Base-by-base conservation (phyloP, 2,329 filamentous ascomycete species). In the Neurospora sp. region DNA sequence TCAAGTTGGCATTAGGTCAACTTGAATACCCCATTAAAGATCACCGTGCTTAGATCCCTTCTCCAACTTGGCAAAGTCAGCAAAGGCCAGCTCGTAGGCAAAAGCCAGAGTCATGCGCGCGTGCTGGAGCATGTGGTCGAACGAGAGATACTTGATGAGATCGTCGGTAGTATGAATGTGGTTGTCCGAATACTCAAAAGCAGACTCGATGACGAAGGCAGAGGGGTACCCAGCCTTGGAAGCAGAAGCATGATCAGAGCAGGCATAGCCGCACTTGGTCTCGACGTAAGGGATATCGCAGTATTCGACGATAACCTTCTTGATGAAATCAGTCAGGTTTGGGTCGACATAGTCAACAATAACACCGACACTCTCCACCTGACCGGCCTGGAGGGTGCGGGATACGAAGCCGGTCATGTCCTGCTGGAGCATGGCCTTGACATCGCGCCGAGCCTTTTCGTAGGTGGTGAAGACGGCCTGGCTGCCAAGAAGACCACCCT, bases 351-450 rank as follows among this genome's bases (percentile, higher is more conserved):
- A 97, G 80, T 98, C 95, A 4, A 92, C 93, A 76, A 98, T 97
- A 68, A 98, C 92, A 62, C 95, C 95, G 2, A 98, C 92, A 66
- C 89, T 91, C 84, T 97, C 95, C 5, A 89, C 86, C 80, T 92
- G 85, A 71, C 93, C 93, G 3, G 92, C 90, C 74, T 96, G 91
- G 23, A 96, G 82, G 0, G 93, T 97, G 76, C 90, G 90, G 78
- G 94, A 89, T 5, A 93, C 87, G 78, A 91, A 97, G 19, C 95
- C 95, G 1, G 93, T 97, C 95, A 98, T 98, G 80, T 98, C 95
- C 81, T 98, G 95, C 83, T 98, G 95, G 69, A 98, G 87, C 96
- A 98, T 98, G 40, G 95, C 95, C 82, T 95, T 96, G 79, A 98
- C 86, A 74, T 95, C 89, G 36, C 90, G 87, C 39, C 86, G 85